Evolutionary conservation across 2,329 filamentous ascomycete genomes (phyloP), one percentile per base, ranked within the genome.

Genomic region (Neofusicoccum laricinum): DNA sequence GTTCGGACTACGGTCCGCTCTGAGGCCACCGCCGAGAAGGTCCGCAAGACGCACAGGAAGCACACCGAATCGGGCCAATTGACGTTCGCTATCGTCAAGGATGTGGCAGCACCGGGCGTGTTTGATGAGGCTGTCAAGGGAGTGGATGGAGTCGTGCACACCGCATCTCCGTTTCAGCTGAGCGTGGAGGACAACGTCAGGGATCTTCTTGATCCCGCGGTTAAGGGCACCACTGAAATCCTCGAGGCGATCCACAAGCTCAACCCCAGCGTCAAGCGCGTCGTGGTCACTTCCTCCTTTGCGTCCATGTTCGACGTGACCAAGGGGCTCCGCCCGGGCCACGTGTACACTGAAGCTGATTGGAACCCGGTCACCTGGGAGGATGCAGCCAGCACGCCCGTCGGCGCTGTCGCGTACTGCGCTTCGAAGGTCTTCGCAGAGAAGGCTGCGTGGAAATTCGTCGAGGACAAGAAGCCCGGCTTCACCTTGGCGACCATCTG

Each of bases 81-180:
- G n/a, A 77, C 81, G 36, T 81, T 82, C 55, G 75, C 81, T 1
- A 70, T 77, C 21, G 75, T 83, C 1, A 65, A 73, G 7, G 80
- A 83, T 62, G 81, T 84, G 55, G 71, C 77, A 15, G 72, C 74
- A 0, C 69, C 72, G 0, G 75, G 75, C 0, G 77, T 75, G 0
- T 75, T 82, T 10, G 67, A 70, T 3, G 72, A 78, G 3, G 76
- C 75, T 0, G 74, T 81, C 38, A 70, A 80, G 15, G 79, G 72
- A 1, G 73, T 82, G 2, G 78, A 81, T 21, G 78, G 72, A 0
- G 73, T 83, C 0, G 76, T 83, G n/a, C 80, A 83, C 55, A 75
- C 78, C 2, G 81, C 81, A 6, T 82, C 78, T 63, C 61, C 61
- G 17, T 51, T 63, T 36, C 46, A 63, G 61, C 12, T 51, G 21